Evolutionary conservation across 2,329 filamentous ascomycete genomes (phyloP).

Genomic region (Stachybotrys chlorohalonatus): DNA sequence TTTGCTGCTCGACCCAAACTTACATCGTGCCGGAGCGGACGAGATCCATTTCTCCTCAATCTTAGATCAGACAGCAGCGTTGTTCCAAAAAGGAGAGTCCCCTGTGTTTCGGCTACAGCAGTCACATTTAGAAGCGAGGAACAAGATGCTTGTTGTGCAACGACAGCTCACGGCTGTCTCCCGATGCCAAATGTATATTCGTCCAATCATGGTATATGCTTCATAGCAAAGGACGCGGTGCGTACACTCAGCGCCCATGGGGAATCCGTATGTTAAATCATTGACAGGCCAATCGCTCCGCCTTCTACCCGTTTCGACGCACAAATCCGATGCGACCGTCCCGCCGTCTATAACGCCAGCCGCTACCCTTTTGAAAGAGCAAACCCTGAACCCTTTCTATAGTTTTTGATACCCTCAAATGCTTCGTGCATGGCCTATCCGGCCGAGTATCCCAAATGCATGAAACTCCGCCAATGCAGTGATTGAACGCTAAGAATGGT

Average conservation of each 20-base stretch:
- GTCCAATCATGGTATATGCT: slow-evolving; percentile 5
- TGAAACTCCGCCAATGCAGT: neutral
- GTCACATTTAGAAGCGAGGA: neutral
- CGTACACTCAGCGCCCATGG: slow-evolving; percentile 13
- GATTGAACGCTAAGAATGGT: neutral
- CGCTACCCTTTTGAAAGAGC: neutral
- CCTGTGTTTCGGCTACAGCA: too few relatives aligned
- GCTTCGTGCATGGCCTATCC: neutral
- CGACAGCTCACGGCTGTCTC: neutral
- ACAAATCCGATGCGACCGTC: neutral
- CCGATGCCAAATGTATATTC: neutral
- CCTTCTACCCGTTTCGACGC: neutral
- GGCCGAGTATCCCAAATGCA: neutral
- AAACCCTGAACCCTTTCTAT: neutral
- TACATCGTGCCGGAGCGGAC: too few relatives aligned
- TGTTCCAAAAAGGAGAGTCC: too few relatives aligned
- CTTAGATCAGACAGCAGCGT: too few relatives aligned
- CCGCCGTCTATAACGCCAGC: neutral
- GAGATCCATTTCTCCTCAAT: too few relatives aligned
- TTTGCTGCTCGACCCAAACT: too few relatives aligned
- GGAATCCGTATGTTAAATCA: too few relatives aligned
- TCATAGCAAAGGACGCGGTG: slow-evolving; percentile 9
- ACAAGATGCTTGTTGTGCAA: neutral
- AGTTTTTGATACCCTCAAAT: neutral
- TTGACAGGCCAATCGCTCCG: too few relatives aligned